Evolutionary conservation across 73 alveolate genomes (phyloP), one percentile per base, ranked within the genome.

Genomic region (Paraurostyla sp.): DNA sequence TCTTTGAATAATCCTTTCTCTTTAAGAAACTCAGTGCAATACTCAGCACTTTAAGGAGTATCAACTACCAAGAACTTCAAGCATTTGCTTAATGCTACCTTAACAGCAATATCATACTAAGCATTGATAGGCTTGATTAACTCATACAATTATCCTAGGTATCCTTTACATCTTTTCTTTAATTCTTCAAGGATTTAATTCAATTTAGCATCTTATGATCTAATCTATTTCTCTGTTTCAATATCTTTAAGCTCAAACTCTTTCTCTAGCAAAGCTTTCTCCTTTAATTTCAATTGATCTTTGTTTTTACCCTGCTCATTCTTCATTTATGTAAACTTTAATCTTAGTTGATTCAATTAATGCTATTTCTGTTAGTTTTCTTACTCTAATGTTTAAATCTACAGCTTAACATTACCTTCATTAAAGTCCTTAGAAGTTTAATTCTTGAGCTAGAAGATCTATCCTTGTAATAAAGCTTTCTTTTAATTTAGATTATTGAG

Each of bases 1-100:
- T 96, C 99, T 71, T 94, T 92, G 58, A 81, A 90, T 15, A 94
- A 81, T 29, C 94, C 98, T 48, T 94, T 91, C 51, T 93, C 97
- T 76, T 88, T 95, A 30, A 96, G 93, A 65, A 90, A 94, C 76
- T 95, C 97, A 41, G 95, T 89, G 76, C 89, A 93, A 60, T 76
- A 82, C 25, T 87, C 90, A 18, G 98, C 96, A 20, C 95, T 90
- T 46, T 93, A 95, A 23, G 85, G 92, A 43, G 92, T 75, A 68
- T 93, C 98, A 0, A 96, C 99, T 0, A 96, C 97, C 40, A 94
- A 80, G 88, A 76, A 88, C 62, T 89, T 85, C 42, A 92, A 83
- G 60, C 93, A 83, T 62, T 93, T 86, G 48, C 92, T 71, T 52
- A 94, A 52, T 3, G 97, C 95, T 27, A 93, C 98, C 88, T 96